Conservation (phyloP, 2,329 filamentous ascomycete species). For the Chaetomiaceae sp. region DNA sequence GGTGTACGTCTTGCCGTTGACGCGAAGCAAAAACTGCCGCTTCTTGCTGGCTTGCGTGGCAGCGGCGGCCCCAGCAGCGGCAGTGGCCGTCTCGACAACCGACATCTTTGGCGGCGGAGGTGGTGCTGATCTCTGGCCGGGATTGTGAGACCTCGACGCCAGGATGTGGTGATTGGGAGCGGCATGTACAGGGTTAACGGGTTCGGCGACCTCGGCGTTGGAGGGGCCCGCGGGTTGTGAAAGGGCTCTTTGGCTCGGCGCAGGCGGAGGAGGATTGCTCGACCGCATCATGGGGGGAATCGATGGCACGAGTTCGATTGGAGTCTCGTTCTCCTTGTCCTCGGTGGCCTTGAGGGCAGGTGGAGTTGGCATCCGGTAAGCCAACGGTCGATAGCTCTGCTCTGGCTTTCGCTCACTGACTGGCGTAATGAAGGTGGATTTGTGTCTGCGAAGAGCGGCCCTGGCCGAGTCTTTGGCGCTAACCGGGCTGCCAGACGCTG, state of each 20-base stretch:
- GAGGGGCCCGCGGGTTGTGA: conserved; percentile 49
- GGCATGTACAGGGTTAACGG: conserved; percentile 57
- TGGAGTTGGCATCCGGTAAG: conserved; percentile 53
- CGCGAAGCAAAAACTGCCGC: conserved; percentile 75
- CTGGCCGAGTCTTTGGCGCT: conserved; percentile 42
- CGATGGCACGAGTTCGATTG: conserved; percentile 36
- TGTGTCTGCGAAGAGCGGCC: conserved; percentile 36
- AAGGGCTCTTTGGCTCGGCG: conserved; percentile 48
- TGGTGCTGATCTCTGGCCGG: conserved; percentile 60
- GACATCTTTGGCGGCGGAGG: conserved; percentile 91
- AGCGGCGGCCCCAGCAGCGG: conserved; percentile 73
- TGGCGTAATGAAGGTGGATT: conserved; percentile 7
- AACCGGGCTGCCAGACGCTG: conserved; percentile 56
- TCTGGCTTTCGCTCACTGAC: conserved; percentile 34
- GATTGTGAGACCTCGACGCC: not conserved
- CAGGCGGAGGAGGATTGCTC: conserved; percentile 35
- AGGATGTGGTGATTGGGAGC: conserved; percentile 30
- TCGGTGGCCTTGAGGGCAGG: conserved; percentile 56
- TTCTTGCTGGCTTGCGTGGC: conserved; percentile 64
- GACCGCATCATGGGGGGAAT: not conserved
- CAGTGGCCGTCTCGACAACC: conserved; percentile 84
- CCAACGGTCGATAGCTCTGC: conserved; percentile 33
- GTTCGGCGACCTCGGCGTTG: not conserved
- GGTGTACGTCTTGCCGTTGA: conserved; percentile 90
- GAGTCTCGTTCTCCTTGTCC: conserved; percentile 83